These are phyloP conservation scores for Huntiella bhutanensis DNA, from an alignment of 2,329 filamentous ascomycete species.

Conservation along the genomic window DNA sequence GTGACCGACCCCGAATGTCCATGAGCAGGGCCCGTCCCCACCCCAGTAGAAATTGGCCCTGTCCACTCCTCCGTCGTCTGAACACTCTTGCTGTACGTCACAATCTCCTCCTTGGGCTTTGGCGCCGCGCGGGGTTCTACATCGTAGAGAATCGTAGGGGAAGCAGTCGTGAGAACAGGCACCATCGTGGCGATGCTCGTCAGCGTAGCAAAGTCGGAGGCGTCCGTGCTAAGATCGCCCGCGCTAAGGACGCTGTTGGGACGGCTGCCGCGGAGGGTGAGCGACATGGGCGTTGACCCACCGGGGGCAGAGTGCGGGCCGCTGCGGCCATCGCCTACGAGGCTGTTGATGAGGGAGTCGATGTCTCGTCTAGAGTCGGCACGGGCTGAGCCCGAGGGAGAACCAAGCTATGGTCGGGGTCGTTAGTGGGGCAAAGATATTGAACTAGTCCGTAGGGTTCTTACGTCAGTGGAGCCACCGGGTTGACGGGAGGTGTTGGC, in stretches of 20 bases:
- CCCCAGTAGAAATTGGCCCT: constrained; percentile 20
- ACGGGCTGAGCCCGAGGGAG: constrained; percentile 22
- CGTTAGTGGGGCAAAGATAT: neutral
- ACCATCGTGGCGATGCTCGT: constrained; percentile 25
- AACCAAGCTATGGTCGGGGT: constrained; percentile 4
- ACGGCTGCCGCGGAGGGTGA: constrained; percentile 50
- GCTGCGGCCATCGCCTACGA: constrained; percentile 63
- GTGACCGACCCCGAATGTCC: constrained; percentile 30
- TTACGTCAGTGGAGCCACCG: constrained; percentile 51
- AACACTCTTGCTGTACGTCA: constrained; percentile 93
- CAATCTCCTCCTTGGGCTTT: constrained; percentile 60
- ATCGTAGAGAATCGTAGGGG: constrained; percentile 63
- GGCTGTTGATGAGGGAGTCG: constrained; percentile 65
- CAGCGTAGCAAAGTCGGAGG: constrained; percentile 39
- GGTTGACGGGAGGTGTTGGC: constrained; percentile 50
- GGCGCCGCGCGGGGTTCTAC: constrained; percentile 33
- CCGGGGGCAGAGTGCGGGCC: constrained; percentile 45
- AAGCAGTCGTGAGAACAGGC: constrained; percentile 55
- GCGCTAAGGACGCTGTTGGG: constrained; percentile 75
- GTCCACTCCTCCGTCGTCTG: constrained; percentile 70
- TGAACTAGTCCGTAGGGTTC: constrained; percentile 14
- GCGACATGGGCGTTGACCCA: constrained; percentile 33
- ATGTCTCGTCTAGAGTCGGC: constrained; percentile 55
- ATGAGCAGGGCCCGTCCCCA: constrained; percentile 5
- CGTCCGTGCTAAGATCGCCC: constrained; percentile 61